phyloP scores from a whole-genome alignment of 2,329 filamentous ascomycete genomes.

The Endoconidiophora polonica region DNA sequence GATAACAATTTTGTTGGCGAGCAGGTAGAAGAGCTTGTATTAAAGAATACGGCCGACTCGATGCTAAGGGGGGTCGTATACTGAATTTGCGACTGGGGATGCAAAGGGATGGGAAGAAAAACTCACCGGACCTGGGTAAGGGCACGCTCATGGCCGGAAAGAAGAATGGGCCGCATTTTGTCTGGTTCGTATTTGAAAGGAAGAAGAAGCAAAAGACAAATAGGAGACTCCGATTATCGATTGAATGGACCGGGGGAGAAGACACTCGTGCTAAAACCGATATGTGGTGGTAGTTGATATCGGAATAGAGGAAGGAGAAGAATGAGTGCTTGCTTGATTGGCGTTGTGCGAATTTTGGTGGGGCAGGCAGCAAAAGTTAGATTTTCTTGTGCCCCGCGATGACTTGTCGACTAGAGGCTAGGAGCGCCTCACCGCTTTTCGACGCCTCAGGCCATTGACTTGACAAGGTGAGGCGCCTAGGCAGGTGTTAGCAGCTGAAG shows the following conservation, averaged over 20 bases:
- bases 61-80: slow-evolving; percentile 9
- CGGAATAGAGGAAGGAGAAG: slow-evolving; percentile 11
- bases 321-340: slow-evolving; percentile 8
- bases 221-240: background rate
- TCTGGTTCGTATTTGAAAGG: slow-evolving; percentile 15
- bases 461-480: background rate
- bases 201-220: slow-evolving; percentile 1
- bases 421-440: background rate
- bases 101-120: slow-evolving; percentile 1
- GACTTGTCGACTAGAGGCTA: background rate
- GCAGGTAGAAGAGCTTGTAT: background rate
- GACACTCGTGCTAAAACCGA: background rate
- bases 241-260: background rate
- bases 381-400: slow-evolving; percentile 14
- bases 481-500: background rate
- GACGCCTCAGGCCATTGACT: slow-evolving; percentile 3
- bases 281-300: slow-evolving; percentile 11
- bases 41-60: background rate
- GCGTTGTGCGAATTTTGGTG: slow-evolving; percentile 14
- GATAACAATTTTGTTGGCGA: background rate
- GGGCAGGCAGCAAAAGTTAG: slow-evolving; percentile 13
- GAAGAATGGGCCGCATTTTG: slow-evolving; percentile 90
- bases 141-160: slow-evolving; percentile 92
- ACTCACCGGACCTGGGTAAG: slow-evolving; percentile 80
- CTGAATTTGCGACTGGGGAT: background rate